Base-by-base conservation (phyloP, 805 yeast genomes). In the Ogataea haglerorum region DNA sequence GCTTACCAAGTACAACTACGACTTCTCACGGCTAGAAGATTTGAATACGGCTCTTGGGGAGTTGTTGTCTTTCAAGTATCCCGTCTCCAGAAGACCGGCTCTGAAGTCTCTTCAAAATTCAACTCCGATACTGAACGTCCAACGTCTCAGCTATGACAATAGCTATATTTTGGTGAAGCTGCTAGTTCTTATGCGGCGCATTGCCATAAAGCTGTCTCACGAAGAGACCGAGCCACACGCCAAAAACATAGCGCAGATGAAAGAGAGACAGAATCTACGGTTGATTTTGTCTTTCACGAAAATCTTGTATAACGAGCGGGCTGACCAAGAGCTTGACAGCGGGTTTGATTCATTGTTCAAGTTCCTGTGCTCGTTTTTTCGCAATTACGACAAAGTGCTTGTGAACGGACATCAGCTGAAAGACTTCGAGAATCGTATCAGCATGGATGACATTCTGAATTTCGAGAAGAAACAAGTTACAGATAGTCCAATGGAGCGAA, bases 111-210 rank as follows among this genome's bases (percentile, higher is more conserved):
- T 34, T 6, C n/a, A 34, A 14, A 32, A 32, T 21, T 30, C 28
- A 19, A 39, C 47, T 29, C 51, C 44, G 19, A 29, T 40, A 41
- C 21, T 36, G 31, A 42, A 27, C 26, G 33, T 40, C 26, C 19
- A 16, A 8, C 35, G 42, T n/a, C 45, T 40, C 7, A 43, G 39
- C 13, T 56, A 60, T 38, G 58, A 57, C 36, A 61, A 63, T 37
- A 51, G 60, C 6, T 70, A 73, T 50, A 63, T 77, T 35, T 57
- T 61, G 6, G 53, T 65, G 36, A 73, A 73, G 51, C 57, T 68
- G 36, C 61, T 73, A 22, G 45, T 52, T 15, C 33, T 40, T 7
- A 27, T 64, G 17, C 36, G 47, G 18, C 14, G 13, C n/a, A 18
- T 40, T 6, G 30, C 30, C 10, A 16, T 38, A 4, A 63, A 62